Conservation (phyloP, 495 filamentous ascomycete genomes). For the Xylaria palmicola region DNA sequence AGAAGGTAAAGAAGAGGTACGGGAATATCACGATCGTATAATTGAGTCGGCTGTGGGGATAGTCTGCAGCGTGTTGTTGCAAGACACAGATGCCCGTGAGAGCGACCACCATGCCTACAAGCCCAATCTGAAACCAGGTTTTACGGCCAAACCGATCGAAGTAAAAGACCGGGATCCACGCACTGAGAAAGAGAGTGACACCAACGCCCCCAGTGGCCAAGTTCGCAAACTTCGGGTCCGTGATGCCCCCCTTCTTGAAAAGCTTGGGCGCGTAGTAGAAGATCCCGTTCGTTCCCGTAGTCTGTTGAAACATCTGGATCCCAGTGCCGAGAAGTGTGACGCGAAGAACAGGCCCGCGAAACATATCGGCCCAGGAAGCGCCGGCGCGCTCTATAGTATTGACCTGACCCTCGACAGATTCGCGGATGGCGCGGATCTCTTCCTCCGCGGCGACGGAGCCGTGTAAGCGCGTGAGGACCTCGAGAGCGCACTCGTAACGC, state of each 20-base stretch:
- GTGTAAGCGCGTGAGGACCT: conserved; percentile 52
- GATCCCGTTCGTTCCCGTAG: conserved; percentile 28
- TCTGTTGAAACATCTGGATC: conserved; percentile 27
- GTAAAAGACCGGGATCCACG: conserved; percentile 27
- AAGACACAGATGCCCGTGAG: conserved; percentile 25
- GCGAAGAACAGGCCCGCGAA: conserved; percentile 27
- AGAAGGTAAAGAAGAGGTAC: conserved; percentile 30
- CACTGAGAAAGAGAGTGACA: conserved; percentile 22
- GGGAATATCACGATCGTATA: conserved; percentile 32
- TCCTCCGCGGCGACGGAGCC: conserved; percentile 32
- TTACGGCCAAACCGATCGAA: conserved; percentile 29
- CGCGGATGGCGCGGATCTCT: conserved; percentile 43
- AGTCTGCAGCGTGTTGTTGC: conserved; percentile 23
- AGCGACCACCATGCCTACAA: conserved; percentile 27
- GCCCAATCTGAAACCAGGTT: conserved; percentile 27
- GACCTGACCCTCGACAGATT: conserved; percentile 31
- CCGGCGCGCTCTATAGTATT: conserved; percentile 6
- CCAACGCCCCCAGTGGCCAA: conserved; percentile 27
- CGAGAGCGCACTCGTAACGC: conserved; percentile 45
- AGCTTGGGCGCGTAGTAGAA: conserved; percentile 28
- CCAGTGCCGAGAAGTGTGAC: conserved; percentile 28
- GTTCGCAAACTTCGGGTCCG: conserved; percentile 23
- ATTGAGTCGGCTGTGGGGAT: conserved; percentile 18
- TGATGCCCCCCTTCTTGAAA: conserved; percentile 26
- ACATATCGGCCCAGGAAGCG: conserved; percentile 24